Percentiles rank a stretch among this genome's conserved stretches.
Conservation (phyloP, 306 rosid species). For the Begonia peltatifolia region DNA sequence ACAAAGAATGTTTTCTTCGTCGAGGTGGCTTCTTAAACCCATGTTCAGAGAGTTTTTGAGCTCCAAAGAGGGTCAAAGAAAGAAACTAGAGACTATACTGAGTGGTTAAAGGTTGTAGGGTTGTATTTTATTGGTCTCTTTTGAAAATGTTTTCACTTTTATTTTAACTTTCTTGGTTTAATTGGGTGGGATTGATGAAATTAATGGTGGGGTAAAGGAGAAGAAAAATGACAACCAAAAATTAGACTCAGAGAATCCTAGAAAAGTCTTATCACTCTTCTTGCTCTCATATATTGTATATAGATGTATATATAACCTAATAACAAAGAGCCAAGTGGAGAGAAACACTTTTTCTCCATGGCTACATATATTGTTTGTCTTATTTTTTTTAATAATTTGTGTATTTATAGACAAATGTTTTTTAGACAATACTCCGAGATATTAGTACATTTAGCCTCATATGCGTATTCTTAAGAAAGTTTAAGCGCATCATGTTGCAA, state of each 20-base stretch:
- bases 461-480: conserved; percentile 27
- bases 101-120: too few species aligned
- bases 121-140: conserved; percentile 12
- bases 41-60: conserved; percentile 23
- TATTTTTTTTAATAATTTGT: too few species aligned
- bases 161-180: conserved; percentile 9
- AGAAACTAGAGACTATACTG: too few species aligned
- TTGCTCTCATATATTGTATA: neutral
- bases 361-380: too few species aligned
- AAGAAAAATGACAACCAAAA: conserved; percentile 45
- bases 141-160: neutral
- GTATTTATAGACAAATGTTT: too few species aligned
- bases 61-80: conserved; percentile 19
- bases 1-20: conserved; percentile 26
- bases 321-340: too few species aligned
- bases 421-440: too few species aligned
- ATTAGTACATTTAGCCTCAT: conserved; percentile 4
- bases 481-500: conserved; percentile 3
- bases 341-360: too few species aligned
- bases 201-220: conserved; percentile 30
- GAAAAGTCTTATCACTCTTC: conserved; percentile 23
- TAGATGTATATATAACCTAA: neutral
- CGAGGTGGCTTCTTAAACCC: conserved; percentile 47
- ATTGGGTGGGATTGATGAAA: conserved; percentile 17
- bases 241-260: conserved; percentile 49